A percentile compares a stretch with the other conserved stretches of the same genome.
Conservation (phyloP, 306 rosid genomes). For the Pterocarpus santalinus region DNA sequence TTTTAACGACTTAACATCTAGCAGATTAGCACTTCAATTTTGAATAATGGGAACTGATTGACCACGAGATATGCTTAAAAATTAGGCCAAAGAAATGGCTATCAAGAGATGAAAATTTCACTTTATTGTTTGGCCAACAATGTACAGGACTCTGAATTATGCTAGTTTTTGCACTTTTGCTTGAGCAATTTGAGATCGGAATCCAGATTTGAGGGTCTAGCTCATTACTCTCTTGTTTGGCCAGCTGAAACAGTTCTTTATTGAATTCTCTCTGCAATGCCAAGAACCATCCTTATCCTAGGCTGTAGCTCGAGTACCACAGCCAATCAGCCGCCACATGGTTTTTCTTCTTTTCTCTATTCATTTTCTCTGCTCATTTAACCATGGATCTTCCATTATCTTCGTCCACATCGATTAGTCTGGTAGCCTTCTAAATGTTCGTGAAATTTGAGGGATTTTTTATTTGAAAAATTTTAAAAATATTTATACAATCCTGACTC, state of each 20-base stretch:
- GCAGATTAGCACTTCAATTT: not conserved
- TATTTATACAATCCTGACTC: too few relatives aligned
- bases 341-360: constrained; percentile 16
- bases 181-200: not conserved
- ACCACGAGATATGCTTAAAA: too few relatives aligned
- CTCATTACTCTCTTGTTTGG: constrained; percentile 13
- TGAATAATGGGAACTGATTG: too few relatives aligned
- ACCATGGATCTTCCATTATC: constrained; percentile 53
- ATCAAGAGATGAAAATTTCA: not conserved
- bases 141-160: not conserved
- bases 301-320: constrained; percentile 47
- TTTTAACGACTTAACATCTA: not conserved
- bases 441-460: too few relatives aligned
- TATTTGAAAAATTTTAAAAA: too few relatives aligned
- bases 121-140: not conserved
- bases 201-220: not conserved
- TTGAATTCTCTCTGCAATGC: constrained; percentile 52
- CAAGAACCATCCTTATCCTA: constrained; percentile 71
- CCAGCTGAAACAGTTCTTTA: not conserved
- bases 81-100: not conserved
- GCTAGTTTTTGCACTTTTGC: constrained; percentile 1
- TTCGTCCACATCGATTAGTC: not conserved
- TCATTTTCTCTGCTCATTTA: not conserved
- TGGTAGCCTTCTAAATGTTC: too few relatives aligned
- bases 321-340: constrained; percentile 8